phyloP scores from a whole-genome alignment of 352 stramenopile species.

The Globisporangium ultimum region DNA sequence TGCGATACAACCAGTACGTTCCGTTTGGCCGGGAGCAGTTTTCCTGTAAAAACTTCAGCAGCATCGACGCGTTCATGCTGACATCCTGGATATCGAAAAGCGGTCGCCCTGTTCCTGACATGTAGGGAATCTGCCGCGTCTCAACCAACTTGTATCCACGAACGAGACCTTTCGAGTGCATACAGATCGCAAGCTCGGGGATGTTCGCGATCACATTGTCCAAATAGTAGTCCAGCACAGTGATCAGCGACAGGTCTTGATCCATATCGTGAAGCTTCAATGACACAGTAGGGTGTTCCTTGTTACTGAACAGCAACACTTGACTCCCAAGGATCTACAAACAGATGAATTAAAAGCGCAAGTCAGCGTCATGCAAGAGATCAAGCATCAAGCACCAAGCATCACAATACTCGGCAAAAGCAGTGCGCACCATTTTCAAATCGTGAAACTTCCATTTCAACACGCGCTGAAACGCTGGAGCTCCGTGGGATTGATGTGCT shows the following conservation, averaged over 20 bases:
- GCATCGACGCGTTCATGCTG: slow-evolving; percentile 83
- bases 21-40: slow-evolving; percentile 82
- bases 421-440: slow-evolving; percentile 68
- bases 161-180: slow-evolving; percentile 84
- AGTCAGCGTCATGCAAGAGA: too few relatives aligned
- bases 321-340: slow-evolving; percentile 73
- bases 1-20: slow-evolving; percentile 82
- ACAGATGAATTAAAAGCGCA: slow-evolving; percentile 1
- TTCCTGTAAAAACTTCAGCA: slow-evolving; percentile 84
- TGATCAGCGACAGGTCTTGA: slow-evolving; percentile 77
- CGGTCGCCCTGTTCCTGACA: slow-evolving; percentile 51
- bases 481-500: slow-evolving; percentile 20
- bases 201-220: slow-evolving; percentile 89
- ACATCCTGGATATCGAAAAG: slow-evolving; percentile 86
- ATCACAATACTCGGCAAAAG: background rate
- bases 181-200: slow-evolving; percentile 80
- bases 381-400: background rate
- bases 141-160: slow-evolving; percentile 85
- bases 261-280: slow-evolving; percentile 85
- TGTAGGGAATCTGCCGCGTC: slow-evolving; percentile 79
- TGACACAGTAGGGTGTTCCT: slow-evolving; percentile 79
- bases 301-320: slow-evolving; percentile 81
- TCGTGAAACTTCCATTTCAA: slow-evolving; percentile 88
- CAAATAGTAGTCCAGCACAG: slow-evolving; percentile 83
- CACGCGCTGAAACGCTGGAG: slow-evolving; percentile 61